These are phyloP conservation scores for Globisporangium radiosum DNA, from an alignment of 352 stramenopile genomes.

Conservation along the genomic window DNA sequence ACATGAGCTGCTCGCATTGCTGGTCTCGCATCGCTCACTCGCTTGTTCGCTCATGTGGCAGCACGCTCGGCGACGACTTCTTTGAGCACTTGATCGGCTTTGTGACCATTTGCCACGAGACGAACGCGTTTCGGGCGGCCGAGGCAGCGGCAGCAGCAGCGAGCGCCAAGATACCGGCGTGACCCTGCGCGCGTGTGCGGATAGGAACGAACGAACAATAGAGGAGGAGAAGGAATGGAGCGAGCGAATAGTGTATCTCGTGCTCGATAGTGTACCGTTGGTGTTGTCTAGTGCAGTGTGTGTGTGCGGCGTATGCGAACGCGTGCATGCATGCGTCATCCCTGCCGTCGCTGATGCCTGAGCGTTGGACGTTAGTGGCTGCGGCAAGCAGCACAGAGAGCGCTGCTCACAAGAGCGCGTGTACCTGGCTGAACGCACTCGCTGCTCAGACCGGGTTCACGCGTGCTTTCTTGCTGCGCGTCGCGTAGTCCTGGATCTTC, in stretches of 20 bases:
- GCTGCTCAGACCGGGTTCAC: slow-evolving; percentile 33
- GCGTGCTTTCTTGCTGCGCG: slow-evolving; percentile 48
- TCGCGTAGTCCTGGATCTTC: slow-evolving; percentile 35
- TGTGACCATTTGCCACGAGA: slow-evolving; percentile 66
- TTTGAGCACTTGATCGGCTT: slow-evolving; percentile 79
- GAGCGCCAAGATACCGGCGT: background rate
- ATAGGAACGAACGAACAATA: no score
- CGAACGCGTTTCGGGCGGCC: slow-evolving; percentile 32
- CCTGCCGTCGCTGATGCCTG: no score
- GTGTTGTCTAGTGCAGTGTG: background rate
- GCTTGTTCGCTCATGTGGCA: slow-evolving; percentile 5
- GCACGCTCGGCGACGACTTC: slow-evolving; percentile 66
- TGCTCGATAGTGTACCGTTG: slow-evolving; percentile 1
- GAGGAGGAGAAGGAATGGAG: background rate
- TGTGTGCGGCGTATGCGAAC: background rate
- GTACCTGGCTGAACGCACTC: background rate
- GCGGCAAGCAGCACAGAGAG: no score
- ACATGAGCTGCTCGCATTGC: slow-evolving; percentile 3
- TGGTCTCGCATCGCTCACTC: background rate
- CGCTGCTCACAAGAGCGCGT: no score
- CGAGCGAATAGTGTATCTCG: slow-evolving; percentile 2
- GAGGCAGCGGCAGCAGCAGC: slow-evolving; percentile 15
- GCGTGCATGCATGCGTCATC: no score
- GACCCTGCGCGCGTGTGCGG: no score
- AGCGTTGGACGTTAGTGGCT: background rate